These are phyloP conservation scores for Saccharomycopsis microspora DNA, from an alignment of 805 yeast genomes.

Conservation along the genomic window DNA sequence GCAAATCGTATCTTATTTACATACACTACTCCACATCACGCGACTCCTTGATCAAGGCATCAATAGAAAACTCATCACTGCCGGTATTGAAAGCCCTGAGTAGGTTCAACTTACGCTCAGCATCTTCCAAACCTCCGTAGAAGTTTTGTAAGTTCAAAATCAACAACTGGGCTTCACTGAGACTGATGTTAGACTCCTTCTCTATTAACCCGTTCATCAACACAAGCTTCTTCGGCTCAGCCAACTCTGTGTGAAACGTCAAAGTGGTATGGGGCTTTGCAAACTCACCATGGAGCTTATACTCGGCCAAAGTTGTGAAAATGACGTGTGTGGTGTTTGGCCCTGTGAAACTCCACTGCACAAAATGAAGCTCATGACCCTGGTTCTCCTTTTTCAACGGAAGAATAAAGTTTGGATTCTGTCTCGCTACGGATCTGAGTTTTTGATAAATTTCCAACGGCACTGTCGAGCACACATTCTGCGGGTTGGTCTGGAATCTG, in stretches of 20 bases:
- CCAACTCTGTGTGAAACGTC: slow-evolving; percentile 74
- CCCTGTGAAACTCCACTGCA: slow-evolving; percentile 90
- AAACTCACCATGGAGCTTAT: slow-evolving; percentile 77
- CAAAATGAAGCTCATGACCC: slow-evolving; percentile 74
- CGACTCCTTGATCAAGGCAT: slow-evolving; percentile 58
- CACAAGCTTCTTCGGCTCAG: slow-evolving; percentile 45
- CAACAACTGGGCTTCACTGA: slow-evolving; percentile 70
- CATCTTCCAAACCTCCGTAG: slow-evolving; percentile 55
- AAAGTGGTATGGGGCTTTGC: slow-evolving; percentile 94
- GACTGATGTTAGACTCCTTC: slow-evolving; percentile 43
- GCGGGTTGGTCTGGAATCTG: slow-evolving; percentile 53
- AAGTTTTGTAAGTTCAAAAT: slow-evolving; percentile 70
- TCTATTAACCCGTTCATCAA: slow-evolving; percentile 85
- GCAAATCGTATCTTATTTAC: too few relatives aligned
- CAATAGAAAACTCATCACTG: slow-evolving; percentile 50
- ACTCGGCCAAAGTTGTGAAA: slow-evolving; percentile 86
- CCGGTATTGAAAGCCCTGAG: slow-evolving; percentile 65
- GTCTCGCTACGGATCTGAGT: slow-evolving; percentile 53
- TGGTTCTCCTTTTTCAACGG: slow-evolving; percentile 65
- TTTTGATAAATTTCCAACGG: slow-evolving; percentile 37
- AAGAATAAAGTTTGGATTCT: slow-evolving; percentile 74
- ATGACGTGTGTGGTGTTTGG: slow-evolving; percentile 77
- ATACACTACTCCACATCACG: slow-evolving; percentile 24
- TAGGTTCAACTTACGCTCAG: slow-evolving; percentile 40
- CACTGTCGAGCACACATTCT: slow-evolving; percentile 55